Base-by-base conservation (phyloP, 108 stramenopile genomes). In the Chaetoceros tenuissimus region DNA sequence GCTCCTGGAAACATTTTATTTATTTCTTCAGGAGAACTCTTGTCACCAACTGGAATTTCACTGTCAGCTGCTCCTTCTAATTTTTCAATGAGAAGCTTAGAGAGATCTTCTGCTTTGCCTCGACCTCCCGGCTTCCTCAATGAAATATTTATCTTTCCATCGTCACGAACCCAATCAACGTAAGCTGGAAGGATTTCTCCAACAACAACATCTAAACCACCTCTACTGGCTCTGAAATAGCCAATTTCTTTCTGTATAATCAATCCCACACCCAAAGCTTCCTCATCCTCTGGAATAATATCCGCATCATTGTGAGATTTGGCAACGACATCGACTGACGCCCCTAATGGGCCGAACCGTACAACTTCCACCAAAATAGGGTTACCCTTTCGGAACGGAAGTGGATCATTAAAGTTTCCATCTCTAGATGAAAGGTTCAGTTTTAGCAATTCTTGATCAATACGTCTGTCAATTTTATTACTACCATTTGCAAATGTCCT, bases 151-250 rank as follows among this genome's bases (percentile, higher is more conserved):
- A 91, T 51, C 46, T 77, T 72, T 29, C 78, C 80, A 62, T 83
- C 85, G 3, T 81, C 79, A 31, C 83, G 65, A 23, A 85, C 63
- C 25, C 71, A 64, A 66, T 82, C 83, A 18, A 87, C 77, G 59
- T 81, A 87, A 18, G 81, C 85, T 1, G 83, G 83, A 24, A 87
- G 47, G 21, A 82, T 72, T 64, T 87, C 89, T 58, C 84, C 85
- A 23, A 52, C 56, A 1, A 91, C 83, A 57, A 91, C 72, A 57
- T 87, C 85, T 0, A 87, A 65, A 40, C 79, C 80, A 51, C 75
- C 66, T 50, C 89, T 59, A 22, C 59, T 74, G 24, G 75, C 46
- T 47, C 85, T 81, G 68, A 85, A 91, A 48, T 81, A 91, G 7
- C 55, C 28, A 57, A 91, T 84, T 72, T 91, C 89, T 46, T 68